Evolutionary conservation across 352 stramenopile genomes (phyloP).

Genomic region (Peronospora farinosa): DNA sequence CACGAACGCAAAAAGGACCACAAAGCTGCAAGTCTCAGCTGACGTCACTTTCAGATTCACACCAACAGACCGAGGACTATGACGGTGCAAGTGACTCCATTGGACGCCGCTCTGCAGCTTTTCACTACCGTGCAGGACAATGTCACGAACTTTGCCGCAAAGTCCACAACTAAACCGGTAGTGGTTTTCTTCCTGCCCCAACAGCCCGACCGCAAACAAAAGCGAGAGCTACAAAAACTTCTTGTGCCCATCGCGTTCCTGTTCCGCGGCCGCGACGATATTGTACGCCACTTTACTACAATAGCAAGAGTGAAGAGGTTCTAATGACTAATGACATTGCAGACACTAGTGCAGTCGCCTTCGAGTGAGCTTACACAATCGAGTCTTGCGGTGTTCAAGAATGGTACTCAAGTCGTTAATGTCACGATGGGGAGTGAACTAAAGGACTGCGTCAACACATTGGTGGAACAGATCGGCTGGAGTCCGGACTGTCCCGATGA

Average conservation of each 20-base stretch:
- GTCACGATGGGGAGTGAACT: constrained; percentile 40
- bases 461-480: constrained; percentile 54
- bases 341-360: constrained; percentile 39
- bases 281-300: constrained; percentile 32
- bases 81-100: constrained; percentile 9
- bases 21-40: background rate
- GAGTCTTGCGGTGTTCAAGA: constrained; percentile 52
- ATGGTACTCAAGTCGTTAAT: constrained; percentile 26
- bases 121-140: constrained; percentile 12
- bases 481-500: constrained; percentile 52
- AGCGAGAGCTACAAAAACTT: constrained; percentile 37
- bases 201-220: constrained; percentile 21
- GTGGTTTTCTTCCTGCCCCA: constrained; percentile 23
- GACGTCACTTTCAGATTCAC: constrained; percentile 18
- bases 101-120: constrained; percentile 22
- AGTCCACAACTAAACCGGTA: constrained; percentile 16
- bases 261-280: constrained; percentile 52
- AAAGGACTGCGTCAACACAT: constrained; percentile 40
- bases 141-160: background rate
- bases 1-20: constrained; percentile 8
- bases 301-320: no score
- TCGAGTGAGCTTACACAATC: constrained; percentile 28
- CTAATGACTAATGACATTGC: constrained; percentile 1
- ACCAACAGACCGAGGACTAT: constrained; percentile 3
- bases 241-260: constrained; percentile 50